Evolutionary conservation across 2,329 filamentous ascomycete species (phyloP).

Genomic region (Trichoderma asperellum): DNA sequence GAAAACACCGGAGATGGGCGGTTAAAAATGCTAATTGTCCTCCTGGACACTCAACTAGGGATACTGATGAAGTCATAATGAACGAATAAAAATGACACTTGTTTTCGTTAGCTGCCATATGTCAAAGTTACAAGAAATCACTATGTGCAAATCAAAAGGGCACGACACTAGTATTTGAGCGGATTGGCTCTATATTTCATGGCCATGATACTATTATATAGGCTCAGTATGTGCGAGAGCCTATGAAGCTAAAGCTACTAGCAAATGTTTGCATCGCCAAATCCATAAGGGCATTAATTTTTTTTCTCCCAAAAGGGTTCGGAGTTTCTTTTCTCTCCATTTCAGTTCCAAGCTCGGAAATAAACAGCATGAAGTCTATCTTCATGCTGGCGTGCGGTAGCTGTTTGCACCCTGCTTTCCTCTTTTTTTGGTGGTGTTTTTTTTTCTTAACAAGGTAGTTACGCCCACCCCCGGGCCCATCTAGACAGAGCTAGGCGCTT

Average conservation of each 20-base stretch:
- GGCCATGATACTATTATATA: constrained; percentile 17
- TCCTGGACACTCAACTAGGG: neutral
- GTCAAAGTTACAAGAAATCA: neutral
- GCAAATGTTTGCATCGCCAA: neutral
- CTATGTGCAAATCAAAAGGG: neutral
- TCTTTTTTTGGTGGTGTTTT: constrained; percentile 33
- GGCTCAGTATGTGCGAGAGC: constrained; percentile 12
- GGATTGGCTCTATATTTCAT: constrained; percentile 23
- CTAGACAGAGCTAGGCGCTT: constrained; percentile 34
- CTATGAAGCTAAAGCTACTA: constrained; percentile 12
- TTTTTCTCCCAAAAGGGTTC: neutral
- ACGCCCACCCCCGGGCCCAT: neutral
- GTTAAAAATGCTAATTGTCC: neutral
- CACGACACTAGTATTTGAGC: neutral
- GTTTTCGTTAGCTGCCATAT: neutral
- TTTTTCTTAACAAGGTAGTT: constrained; percentile 3
- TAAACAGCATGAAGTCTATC: constrained; percentile 2
- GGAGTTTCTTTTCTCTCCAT: constrained; percentile 17
- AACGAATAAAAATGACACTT: neutral
- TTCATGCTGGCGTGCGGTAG: constrained; percentile 8
- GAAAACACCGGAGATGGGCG: neutral
- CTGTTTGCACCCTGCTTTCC: constrained; percentile 32
- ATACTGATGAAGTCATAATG: neutral
- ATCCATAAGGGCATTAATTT: constrained; percentile 13
- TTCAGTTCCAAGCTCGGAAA: constrained; percentile 7